These are phyloP conservation scores for Polygonum maritimum DNA, from an alignment of 148 eudicot species.

Conservation along the genomic window DNA sequence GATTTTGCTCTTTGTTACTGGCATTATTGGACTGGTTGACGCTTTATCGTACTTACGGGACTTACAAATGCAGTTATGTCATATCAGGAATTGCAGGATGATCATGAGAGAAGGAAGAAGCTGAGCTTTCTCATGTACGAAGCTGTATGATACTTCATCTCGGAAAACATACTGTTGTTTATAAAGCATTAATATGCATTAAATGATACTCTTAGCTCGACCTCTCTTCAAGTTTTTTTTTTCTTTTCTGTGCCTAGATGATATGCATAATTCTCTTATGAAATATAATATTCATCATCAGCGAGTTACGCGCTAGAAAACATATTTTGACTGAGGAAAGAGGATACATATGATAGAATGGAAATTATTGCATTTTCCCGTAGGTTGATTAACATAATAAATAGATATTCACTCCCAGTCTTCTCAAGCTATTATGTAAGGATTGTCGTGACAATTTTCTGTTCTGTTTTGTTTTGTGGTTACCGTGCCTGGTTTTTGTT, in stretches of 20 bases:
- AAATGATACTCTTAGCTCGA: neutral
- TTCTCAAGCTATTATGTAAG: neutral
- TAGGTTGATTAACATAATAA: neutral
- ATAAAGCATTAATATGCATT: neutral
- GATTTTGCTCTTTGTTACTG: neutral
- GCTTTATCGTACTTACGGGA: neutral
- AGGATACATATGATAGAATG: neutral
- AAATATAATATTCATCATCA: neutral
- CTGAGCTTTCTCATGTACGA: slow-evolving; percentile 72
- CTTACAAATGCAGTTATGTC: slow-evolving; percentile 8
- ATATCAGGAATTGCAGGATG: slow-evolving; percentile 60
- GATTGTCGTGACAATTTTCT: neutral
- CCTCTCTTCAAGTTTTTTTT: neutral
- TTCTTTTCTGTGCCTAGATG: neutral
- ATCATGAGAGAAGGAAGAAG: slow-evolving; percentile 59
- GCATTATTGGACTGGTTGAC: neutral
- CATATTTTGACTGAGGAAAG: neutral
- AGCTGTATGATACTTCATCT: slow-evolving; percentile 59
- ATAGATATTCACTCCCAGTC: neutral
- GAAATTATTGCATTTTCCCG: neutral
- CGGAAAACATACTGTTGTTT: neutral
- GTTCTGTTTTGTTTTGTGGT: neutral
- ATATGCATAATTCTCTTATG: neutral
- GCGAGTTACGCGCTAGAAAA: neutral
- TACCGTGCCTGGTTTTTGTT: neutral